These are phyloP conservation scores for Phaeosphaeria sp. DNA, from an alignment of 2,329 filamentous ascomycete genomes.

Conservation along the genomic window DNA sequence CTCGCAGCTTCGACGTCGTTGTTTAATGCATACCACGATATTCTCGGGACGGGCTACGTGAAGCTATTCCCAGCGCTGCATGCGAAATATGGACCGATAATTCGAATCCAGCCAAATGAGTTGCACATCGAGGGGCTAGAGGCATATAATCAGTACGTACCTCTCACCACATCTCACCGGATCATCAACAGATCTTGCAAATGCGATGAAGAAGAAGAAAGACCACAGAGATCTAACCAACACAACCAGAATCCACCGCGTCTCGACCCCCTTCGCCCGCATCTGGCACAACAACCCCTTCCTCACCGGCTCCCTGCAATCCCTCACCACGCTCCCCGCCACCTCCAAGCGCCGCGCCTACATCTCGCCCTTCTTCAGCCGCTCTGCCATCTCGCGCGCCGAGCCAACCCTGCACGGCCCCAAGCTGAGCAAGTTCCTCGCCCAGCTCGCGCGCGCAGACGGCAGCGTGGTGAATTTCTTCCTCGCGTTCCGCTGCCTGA, in stretches of 20 bases:
- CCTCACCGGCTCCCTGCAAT: conserved; percentile 17
- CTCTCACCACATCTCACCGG: too few relatives aligned
- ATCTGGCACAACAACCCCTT: conserved; percentile 23
- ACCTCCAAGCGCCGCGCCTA: conserved; percentile 16
- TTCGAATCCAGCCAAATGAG: conserved; percentile 19
- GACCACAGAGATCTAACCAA: too few relatives aligned
- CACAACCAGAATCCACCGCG: conserved; percentile 12
- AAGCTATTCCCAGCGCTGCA: conserved; percentile 17
- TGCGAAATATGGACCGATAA: conserved; percentile 16
- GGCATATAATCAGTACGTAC: conserved; percentile 14
- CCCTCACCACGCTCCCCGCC: conserved; percentile 12
- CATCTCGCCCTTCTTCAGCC: conserved; percentile 20
- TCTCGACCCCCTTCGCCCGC: conserved; percentile 17
- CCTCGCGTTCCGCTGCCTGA: conserved; percentile 18
- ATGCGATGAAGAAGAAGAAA: too few relatives aligned
- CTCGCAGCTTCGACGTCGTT: conserved; percentile 17
- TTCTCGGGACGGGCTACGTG: conserved; percentile 9
- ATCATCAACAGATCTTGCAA: too few relatives aligned
- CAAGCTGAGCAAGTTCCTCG: conserved; percentile 6
- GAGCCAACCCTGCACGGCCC: conserved; percentile 15
- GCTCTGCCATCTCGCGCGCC: conserved; percentile 14
- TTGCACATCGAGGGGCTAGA: conserved; percentile 14
- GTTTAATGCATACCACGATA: conserved; percentile 19
- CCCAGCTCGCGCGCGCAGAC: conserved; percentile 3
- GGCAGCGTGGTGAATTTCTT: conserved; percentile 17